Evolutionary conservation across 2,329 filamentous ascomycete genomes (phyloP).

Genomic region (Hawksworthiomyces lignivorus): DNA sequence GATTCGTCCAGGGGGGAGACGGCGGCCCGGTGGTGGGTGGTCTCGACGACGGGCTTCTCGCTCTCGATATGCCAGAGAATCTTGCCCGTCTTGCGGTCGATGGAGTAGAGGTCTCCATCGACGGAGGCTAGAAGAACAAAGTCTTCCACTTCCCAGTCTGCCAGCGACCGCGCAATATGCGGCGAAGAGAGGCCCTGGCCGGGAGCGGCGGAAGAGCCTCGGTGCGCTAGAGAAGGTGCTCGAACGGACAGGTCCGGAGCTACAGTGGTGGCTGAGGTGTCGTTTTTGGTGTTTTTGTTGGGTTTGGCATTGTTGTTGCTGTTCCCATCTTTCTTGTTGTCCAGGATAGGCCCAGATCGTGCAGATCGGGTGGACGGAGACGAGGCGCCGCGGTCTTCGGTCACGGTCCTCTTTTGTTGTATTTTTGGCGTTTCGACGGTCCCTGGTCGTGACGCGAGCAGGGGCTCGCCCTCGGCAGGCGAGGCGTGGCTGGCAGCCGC

Average conservation of each 20-base stretch:
- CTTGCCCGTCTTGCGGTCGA: conserved; percentile 77
- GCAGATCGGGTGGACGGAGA: conserved; percentile 23
- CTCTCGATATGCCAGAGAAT: conserved; percentile 80
- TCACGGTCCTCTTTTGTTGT: neutral
- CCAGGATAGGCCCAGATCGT: conserved; percentile 19
- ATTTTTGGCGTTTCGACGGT: conserved; percentile 19
- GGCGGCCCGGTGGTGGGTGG: conserved; percentile 69
- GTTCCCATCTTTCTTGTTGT: too few relatives aligned
- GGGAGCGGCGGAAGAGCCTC: conserved; percentile 45
- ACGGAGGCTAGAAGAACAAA: conserved; percentile 99
- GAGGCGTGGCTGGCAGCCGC: conserved; percentile 14
- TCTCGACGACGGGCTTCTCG: conserved; percentile 85
- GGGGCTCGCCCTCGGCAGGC: conserved; percentile 19
- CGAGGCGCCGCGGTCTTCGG: conserved; percentile 14
- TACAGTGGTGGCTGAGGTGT: conserved; percentile 61
- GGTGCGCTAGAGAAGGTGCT: conserved; percentile 74
- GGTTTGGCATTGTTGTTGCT: conserved; percentile 22
- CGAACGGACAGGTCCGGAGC: conserved; percentile 92
- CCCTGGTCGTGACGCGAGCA: conserved; percentile 15
- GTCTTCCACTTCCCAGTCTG: conserved; percentile 99
- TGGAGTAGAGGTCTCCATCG: conserved; percentile 91
- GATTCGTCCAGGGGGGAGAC: conserved; percentile 52
- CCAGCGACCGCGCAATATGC: conserved; percentile 91
- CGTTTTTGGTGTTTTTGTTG: conserved; percentile 28
- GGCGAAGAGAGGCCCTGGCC: conserved; percentile 67